Evolutionary conservation across 306 rosid genomes (phyloP), one percentile per base, ranked within the genome.

Genomic region (Pyrus bretschneideri): DNA sequence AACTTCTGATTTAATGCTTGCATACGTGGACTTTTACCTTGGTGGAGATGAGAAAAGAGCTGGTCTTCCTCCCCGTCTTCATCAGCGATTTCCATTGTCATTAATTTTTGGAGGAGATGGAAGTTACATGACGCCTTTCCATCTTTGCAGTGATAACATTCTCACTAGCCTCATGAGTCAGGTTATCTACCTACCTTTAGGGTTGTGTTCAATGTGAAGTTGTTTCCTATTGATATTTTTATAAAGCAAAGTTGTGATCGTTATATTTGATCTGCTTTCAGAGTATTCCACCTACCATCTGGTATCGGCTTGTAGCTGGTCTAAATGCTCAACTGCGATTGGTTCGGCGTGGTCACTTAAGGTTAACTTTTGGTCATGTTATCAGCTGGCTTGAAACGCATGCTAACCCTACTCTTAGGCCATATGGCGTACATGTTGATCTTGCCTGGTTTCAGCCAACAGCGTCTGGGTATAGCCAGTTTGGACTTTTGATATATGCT

Each of bases 251-350:
- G 55, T 45, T 78, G 33, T 78, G 71, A 84, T 61, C 65, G 46
- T 73, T 72, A 60, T 71, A 3, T 81, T 57, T 82, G 67, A 27
- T 42, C 77, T 60, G 58, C 68, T 51, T 77, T 63, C 83, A 95
- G 99, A 83, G 90, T 40, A 81, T 95, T 78, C 97, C 97, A 52
- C 88, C 99, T 44, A 95, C 99, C 58, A 88, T 87, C 73, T 95
- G 99, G 99, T 92, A 90, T 79, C 97, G 99, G 65, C 86, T 95
- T 70, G 97, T 92, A 79, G 96, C 99, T 75, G 97, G 99, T 79
- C 88, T 95, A 54, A 92, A 95, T 72, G 97, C 99, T 71, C 99
- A 92, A 79, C 76, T 95, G 22, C 97, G 96, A 81, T 62, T 92
- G 70, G 93, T 89, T 81, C 83, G 88, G 72, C 84, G 81, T 52